Base-by-base conservation (phyloP, 2,329 filamentous ascomycete genomes). In the Stagonosporopsis rhizophila region DNA sequence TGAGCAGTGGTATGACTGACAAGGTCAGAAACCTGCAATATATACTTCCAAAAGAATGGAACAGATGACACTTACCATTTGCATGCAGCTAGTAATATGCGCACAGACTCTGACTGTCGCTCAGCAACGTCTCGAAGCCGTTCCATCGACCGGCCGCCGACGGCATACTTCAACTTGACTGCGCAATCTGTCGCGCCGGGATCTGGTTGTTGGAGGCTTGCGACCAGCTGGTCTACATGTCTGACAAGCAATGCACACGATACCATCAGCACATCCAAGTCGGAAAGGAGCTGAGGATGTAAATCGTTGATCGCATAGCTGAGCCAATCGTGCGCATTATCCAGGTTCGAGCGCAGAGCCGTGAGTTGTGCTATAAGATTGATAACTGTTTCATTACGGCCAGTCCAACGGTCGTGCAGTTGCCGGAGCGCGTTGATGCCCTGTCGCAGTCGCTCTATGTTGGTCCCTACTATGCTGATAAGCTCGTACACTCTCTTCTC, bases 341-440 rank as follows among this genome's bases (percentile, higher is more conserved):
- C 67, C 41, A 74, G 65, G 41, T 68, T 72, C 14, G 72, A 71
- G 49, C 73, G 74, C 38, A 75, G 52, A 1, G 72, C 66, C 1
- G 72, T 72, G 28, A 74, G 49, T 49, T 75, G 72, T 41, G 73
- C 73, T 57, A 75, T 74, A 19, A 75, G 62, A 46, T 75, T 74
- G 59, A 75, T 75, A 17, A 67, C 70, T 7, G 65, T 66, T 44
- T 61, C 64, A 56, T 67, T 66, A 61, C 60, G 57, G 58, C 71
- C 70, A 42, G 62, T 69, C 65, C 66, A 73, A 39, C 65, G 71
- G 52, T 75, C 69, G 66, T 74, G 72, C 34, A 75, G 71, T 46
- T 72, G 67, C 30, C 73, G 67, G 55, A 75, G 58, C 34, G 61
- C 63, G 52, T 73, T 67, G 53, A 74, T 74, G 35, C 62, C 65